Conservation (phyloP, 495 filamentous ascomycete genomes). For the Daldinia loculata region DNA sequence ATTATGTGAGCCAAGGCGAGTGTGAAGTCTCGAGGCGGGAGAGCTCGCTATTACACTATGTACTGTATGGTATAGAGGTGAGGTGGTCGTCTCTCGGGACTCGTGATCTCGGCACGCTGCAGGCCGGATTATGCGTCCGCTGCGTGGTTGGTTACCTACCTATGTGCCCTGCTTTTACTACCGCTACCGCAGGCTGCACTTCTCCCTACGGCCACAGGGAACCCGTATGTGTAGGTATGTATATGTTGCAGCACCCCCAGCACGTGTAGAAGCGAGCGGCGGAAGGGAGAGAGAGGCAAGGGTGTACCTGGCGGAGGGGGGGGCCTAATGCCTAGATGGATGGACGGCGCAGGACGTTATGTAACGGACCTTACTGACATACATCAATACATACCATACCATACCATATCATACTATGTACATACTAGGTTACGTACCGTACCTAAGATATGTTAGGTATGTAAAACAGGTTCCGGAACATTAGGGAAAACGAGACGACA, state of each 20-base stretch:
- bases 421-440: neutral
- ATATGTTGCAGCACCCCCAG: conserved; percentile 6
- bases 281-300: neutral
- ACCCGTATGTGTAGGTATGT: neutral
- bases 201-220: neutral
- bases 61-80: neutral
- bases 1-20: conserved; percentile 24
- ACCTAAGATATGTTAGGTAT: neutral
- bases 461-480: neutral
- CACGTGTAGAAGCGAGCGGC: conserved; percentile 8
- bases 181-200: neutral
- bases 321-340: neutral
- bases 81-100: conserved; percentile 15
- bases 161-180: neutral
- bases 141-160: conserved; percentile 36
- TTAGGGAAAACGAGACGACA: neutral
- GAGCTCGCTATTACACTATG: neutral
- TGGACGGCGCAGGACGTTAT: conserved; percentile 1
- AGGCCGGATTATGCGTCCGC: conserved; percentile 31
- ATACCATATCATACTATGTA: neutral
- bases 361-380: conserved; percentile 5
- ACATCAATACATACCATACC: neutral
- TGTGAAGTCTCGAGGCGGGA: neutral
- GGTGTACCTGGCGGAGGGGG: neutral
- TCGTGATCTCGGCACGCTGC: conserved; percentile 38